Evolutionary conservation across 805 yeast species (phyloP), one percentile per base, ranked within the genome.

Genomic region (Starmerella roubikii): DNA sequence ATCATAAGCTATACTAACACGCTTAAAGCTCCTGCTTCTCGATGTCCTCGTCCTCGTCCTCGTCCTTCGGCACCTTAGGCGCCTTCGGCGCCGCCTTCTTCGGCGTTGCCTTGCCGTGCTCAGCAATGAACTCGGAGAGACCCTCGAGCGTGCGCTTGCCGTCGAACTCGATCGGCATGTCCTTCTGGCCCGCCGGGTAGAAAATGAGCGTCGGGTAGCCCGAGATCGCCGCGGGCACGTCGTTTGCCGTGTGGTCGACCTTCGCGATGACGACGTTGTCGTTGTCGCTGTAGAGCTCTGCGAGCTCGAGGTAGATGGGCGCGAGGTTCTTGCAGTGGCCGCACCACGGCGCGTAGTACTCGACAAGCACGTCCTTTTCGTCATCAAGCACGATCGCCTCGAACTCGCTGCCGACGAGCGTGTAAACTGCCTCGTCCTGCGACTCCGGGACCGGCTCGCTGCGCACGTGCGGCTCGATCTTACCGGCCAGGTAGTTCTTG

Each of bases 141-240:
- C 69, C 64, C 52, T 79, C 84, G 40, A 83, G 62, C 35, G 77
- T 77, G 70, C 97, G 83, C 35, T 69, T 65, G 45, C 84, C 81
- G 41, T 68, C 64, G 65, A 67, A 86, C 29, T 66, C 62, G 44
- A 85, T 60, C 42, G 88, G 85, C 44, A 69, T 66, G 34, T 69
- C 62, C 59, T 76, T 72, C 56, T 74, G 72, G 47, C 81, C 80
- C 47, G 94, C 97, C 54, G 94, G 95, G 69, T 76, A 91, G 42
- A 88, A 70, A 56, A 79, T 71, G 52, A 91, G 66, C 40, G 96
- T 88, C 64, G 98, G 98, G 71, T 82, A 91, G 41, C 96, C 95
- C 47, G 71, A 66, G 51, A 91, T 76, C 32, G 50, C 48, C 50
- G 81, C 79, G 42, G 74, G 78, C 45, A 88, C 83, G 59, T 91